A percentile compares a stretch with the other conserved stretches of the same genome.
Evolutionary conservation across 176 grass and related monocot species (phyloP).

Genomic region (Oryza punctata): DNA sequence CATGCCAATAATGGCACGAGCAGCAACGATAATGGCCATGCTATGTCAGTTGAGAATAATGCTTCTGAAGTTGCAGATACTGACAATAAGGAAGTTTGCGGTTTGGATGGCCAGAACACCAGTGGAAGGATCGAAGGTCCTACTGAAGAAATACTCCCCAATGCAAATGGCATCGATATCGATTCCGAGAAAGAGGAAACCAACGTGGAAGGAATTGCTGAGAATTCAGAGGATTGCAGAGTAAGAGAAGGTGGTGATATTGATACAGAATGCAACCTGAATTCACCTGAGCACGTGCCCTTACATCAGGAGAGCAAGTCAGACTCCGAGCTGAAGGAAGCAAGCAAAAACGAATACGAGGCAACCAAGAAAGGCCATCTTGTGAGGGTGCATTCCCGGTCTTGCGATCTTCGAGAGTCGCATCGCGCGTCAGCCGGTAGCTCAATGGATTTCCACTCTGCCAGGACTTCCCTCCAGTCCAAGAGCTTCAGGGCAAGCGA

Average conservation of each 20-base stretch:
- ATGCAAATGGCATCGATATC: neutral
- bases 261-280: constrained; percentile 18
- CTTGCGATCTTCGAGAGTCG: constrained; percentile 42
- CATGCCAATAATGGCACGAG: constrained; percentile 1
- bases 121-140: constrained; percentile 20
- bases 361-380: constrained; percentile 30
- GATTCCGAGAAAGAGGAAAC: constrained; percentile 33
- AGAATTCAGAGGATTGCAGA: neutral
- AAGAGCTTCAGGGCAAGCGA: constrained; percentile 48
- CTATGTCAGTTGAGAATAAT: constrained; percentile 7
- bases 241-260: neutral
- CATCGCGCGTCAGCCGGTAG: constrained; percentile 1
- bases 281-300: neutral
- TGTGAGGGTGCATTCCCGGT: constrained; percentile 35
- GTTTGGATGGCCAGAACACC: constrained; percentile 16
- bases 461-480: constrained; percentile 46
- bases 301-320: constrained; percentile 17
- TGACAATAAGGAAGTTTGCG: neutral
- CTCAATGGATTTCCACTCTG: constrained; percentile 56
- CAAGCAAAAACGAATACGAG: neutral
- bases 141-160: neutral
- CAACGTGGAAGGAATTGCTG: neutral
- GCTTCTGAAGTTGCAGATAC: neutral
- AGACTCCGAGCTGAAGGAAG: constrained; percentile 20
- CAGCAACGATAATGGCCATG: constrained; percentile 20